These are phyloP conservation scores for Karstenula rhodostoma DNA, from an alignment of 2,329 filamentous ascomycete genomes.

Conservation along the genomic window DNA sequence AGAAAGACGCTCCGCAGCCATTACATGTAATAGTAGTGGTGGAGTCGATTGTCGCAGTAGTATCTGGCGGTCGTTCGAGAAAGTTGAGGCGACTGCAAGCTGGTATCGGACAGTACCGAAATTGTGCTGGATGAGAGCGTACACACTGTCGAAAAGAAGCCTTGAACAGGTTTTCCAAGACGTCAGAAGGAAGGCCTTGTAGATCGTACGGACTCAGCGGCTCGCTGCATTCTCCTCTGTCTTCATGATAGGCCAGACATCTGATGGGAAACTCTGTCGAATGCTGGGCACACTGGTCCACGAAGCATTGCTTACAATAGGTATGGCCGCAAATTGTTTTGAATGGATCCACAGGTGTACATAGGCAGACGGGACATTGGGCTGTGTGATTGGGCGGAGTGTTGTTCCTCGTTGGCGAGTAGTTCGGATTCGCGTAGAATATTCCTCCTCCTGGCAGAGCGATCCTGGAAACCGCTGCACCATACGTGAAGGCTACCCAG, in stretches of 20 bases:
- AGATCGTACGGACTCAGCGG: not conserved
- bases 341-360: slow-evolving; percentile 1
- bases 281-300: not conserved
- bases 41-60: not conserved
- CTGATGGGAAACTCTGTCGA: not conserved
- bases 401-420: not conserved
- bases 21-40: not conserved
- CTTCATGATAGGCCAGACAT: not conserved
- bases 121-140: not conserved
- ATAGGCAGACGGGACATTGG: not conserved
- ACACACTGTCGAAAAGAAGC: not conserved
- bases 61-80: not conserved
- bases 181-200: not conserved
- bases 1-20: not conserved
- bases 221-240: not conserved
- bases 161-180: not conserved
- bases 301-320: slow-evolving; percentile 9
- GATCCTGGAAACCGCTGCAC: not conserved
- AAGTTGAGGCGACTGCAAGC: not conserved
- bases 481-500: not conserved
- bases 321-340: slow-evolving; percentile 16
- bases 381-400: not conserved
- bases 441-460: not conserved
- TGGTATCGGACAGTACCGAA: not conserved
- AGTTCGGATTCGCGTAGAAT: not conserved